phyloP scores from a whole-genome alignment of 169 alveolate genomes.

The Amoebophrya sp. region DNA sequence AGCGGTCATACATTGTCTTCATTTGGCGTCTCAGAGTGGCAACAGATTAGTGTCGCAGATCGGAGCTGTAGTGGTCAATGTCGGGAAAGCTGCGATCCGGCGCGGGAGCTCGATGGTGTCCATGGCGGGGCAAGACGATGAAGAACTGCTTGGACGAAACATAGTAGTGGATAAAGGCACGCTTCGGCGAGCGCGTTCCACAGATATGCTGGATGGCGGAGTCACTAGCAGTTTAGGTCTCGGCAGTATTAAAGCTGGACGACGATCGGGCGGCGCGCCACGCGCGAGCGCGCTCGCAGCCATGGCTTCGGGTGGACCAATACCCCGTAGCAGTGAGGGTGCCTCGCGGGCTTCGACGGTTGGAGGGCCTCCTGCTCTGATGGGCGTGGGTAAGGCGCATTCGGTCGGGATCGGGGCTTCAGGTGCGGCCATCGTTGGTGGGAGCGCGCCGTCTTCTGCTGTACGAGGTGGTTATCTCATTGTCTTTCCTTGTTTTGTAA shows the following conservation, averaged over 20 bases:
- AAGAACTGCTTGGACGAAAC: not conserved
- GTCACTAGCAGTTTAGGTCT: not conserved
- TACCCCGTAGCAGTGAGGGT: no score
- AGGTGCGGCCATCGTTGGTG: no score
- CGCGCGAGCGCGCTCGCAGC: not conserved
- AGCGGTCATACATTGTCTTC: no score
- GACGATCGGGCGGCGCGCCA: not conserved
- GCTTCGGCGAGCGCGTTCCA: not conserved
- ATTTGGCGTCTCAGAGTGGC: no score
- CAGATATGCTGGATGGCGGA: not conserved
- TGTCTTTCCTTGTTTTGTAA: no score
- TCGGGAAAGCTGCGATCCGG: not conserved
- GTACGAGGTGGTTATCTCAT: no score
- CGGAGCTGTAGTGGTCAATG: not conserved
- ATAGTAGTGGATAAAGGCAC: not conserved
- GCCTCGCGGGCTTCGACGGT: no score
- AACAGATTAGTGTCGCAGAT: not conserved
- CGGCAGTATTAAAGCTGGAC: no score
- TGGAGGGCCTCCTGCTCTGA: no score
- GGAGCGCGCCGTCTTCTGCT: no score
- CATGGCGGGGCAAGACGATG: not conserved
- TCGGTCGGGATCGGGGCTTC: no score
- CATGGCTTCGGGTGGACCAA: conserved; percentile 1
- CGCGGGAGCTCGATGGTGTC: conserved; percentile 16
- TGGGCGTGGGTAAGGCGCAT: no score